These are phyloP conservation scores for Sarocladium brachiariae DNA, from an alignment of 2,329 filamentous ascomycete species.

Conservation along the genomic window DNA sequence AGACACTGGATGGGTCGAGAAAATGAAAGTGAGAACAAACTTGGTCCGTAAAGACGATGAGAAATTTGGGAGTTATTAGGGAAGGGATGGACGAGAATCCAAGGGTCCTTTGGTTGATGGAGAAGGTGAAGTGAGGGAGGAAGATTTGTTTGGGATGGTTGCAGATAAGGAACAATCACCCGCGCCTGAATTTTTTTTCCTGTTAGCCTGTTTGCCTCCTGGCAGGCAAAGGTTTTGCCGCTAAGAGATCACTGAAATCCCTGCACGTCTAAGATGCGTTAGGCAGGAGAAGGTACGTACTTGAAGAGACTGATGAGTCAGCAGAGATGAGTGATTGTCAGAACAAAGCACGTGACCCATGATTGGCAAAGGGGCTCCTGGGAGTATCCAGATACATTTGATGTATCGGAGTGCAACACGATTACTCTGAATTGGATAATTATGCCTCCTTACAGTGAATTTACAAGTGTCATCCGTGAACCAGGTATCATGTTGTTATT, in stretches of 20 bases:
- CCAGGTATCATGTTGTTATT: slow-evolving; percentile 3
- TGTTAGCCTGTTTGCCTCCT: neutral
- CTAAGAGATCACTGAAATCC: slow-evolving; percentile 5
- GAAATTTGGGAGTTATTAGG: neutral
- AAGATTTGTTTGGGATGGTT: neutral
- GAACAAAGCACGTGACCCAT: neutral
- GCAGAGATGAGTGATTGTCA: neutral
- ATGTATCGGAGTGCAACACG: too few species aligned
- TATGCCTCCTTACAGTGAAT: too few species aligned
- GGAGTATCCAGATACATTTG: too few species aligned
- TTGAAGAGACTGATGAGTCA: neutral
- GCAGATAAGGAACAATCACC: slow-evolving; percentile 7
- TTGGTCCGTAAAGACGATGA: slow-evolving; percentile 1
- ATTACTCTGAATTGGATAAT: too few species aligned
- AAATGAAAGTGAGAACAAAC: neutral
- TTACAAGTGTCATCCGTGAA: neutral
- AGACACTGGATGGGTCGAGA: neutral
- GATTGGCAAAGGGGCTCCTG: neutral
- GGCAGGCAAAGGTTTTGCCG: slow-evolving; percentile 5
- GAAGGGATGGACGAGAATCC: neutral
- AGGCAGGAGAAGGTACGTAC: neutral
- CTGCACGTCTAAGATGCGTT: slow-evolving; percentile 1
- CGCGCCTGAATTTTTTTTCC: slow-evolving; percentile 9
- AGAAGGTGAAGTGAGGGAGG: neutral
- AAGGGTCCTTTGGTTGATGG: slow-evolving; percentile 6